These are phyloP conservation scores for Botrytis tulipae DNA, from an alignment of 2,329 filamentous ascomycete genomes.

Conservation along the genomic window DNA sequence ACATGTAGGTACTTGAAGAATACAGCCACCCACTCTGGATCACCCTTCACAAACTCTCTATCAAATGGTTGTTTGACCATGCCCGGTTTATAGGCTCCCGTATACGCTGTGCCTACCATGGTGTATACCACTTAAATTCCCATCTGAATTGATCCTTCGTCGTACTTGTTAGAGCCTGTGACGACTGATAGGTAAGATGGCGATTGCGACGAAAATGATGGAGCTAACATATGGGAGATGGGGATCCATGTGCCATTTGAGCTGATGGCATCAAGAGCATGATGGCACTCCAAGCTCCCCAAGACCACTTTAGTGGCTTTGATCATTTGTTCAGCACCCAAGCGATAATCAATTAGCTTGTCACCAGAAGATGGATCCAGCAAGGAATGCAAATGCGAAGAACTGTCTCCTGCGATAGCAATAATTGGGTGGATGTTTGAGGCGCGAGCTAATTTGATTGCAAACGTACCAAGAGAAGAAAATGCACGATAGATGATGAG, in stretches of 20 bases:
- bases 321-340: slow-evolving; percentile 45
- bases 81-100: neutral
- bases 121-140: slow-evolving; percentile 4
- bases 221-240: neutral
- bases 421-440: slow-evolving; percentile 58
- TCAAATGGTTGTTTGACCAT: slow-evolving; percentile 7
- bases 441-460: slow-evolving; percentile 39
- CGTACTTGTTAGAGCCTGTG: slow-evolving; percentile 3
- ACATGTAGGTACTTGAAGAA: slow-evolving; percentile 15
- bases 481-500: slow-evolving; percentile 51
- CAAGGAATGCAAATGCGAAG: slow-evolving; percentile 46
- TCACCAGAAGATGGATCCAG: slow-evolving; percentile 42
- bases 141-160: neutral
- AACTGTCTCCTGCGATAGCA: slow-evolving; percentile 51
- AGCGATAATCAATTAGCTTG: slow-evolving; percentile 54
- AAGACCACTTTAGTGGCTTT: slow-evolving; percentile 21
- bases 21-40: neutral
- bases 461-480: slow-evolving; percentile 55
- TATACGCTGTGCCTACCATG: slow-evolving; percentile 12
- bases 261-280: slow-evolving; percentile 31
- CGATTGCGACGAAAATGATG: neutral
- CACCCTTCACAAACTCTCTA: slow-evolving; percentile 1
- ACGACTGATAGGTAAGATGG: neutral
- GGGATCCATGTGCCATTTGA: slow-evolving; percentile 20
- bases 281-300: slow-evolving; percentile 17